Percentiles rank a stretch among this genome's conserved stretches.
These are phyloP conservation scores for Kwoniella shivajii DNA, from an alignment of 1,284 basidiomycete species.

Conservation along the genomic window DNA sequence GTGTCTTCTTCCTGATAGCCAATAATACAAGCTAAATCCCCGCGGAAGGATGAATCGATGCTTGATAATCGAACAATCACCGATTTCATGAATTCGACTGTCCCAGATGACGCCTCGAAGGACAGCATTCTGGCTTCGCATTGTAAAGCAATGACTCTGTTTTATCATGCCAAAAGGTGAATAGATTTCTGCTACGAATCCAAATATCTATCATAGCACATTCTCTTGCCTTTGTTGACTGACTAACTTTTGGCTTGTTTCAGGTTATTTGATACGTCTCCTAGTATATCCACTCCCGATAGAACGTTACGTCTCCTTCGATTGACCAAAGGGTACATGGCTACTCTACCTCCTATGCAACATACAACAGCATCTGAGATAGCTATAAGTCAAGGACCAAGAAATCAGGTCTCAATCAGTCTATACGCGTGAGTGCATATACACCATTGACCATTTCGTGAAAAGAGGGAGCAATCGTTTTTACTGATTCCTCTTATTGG, in stretches of 20 bases:
- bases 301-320: slow-evolving; percentile 21
- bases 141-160: slow-evolving; percentile 33
- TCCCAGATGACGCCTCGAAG: slow-evolving; percentile 1
- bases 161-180: slow-evolving; percentile 26
- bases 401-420: slow-evolving; percentile 31
- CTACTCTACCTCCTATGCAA: slow-evolving; percentile 17
- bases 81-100: slow-evolving; percentile 24
- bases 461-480: no score
- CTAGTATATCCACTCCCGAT: slow-evolving; percentile 17
- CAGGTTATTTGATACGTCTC: slow-evolving; percentile 26
- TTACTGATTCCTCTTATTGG: neutral
- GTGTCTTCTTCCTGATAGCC: neutral
- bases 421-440: slow-evolving; percentile 32
- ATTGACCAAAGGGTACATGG: slow-evolving; percentile 30
- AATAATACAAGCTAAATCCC: slow-evolving; percentile 1
- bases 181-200: no score
- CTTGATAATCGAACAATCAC: slow-evolving; percentile 28
- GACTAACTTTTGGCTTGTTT: neutral
- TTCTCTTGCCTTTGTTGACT: slow-evolving; percentile 9
- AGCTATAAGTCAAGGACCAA: slow-evolving; percentile 7
- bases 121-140: slow-evolving; percentile 24
- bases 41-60: slow-evolving; percentile 20
- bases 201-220: no score
- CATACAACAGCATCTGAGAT: slow-evolving; percentile 10
- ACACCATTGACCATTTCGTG: no score